These are phyloP conservation scores for Eutypa lata DNA, from an alignment of 2,329 filamentous ascomycete species.

Conservation along the genomic window DNA sequence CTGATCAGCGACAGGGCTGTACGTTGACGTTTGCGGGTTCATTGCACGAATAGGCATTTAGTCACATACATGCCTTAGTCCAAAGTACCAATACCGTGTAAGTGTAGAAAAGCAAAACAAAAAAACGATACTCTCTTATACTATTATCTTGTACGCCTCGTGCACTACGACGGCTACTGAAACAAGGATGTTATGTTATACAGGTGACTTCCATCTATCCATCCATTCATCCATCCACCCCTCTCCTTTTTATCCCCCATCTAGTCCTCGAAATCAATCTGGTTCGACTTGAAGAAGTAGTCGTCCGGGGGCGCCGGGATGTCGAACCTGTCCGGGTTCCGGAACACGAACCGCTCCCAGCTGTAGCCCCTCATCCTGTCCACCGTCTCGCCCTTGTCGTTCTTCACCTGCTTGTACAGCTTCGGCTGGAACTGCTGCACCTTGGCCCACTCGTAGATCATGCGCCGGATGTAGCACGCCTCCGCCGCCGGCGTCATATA, in stretches of 20 bases:
- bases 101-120: no score
- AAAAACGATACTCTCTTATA: no score
- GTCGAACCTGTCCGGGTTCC: slow-evolving; percentile 1
- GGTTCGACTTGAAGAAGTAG: slow-evolving; percentile 6
- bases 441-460: slow-evolving; percentile 12
- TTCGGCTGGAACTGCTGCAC: slow-evolving; percentile 6
- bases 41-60: no score
- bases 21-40: no score
- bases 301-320: slow-evolving; percentile 3
- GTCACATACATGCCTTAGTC: no score
- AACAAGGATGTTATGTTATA: neutral
- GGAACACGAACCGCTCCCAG: slow-evolving; percentile 4
- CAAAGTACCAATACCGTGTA: no score
- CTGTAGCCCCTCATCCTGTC: slow-evolving; percentile 1
- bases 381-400: slow-evolving; percentile 2
- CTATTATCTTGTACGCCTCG: no score
- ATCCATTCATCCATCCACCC: neutral
- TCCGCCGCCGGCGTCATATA: slow-evolving; percentile 54
- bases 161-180: no score
- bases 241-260: no score
- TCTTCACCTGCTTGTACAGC: slow-evolving; percentile 1
- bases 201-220: neutral
- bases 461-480: slow-evolving; percentile 51
- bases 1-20: no score
- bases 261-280: slow-evolving; percentile 6